Percentiles rank a stretch among this genome's conserved stretches.
phyloP scores from a whole-genome alignment of 2,329 filamentous ascomycete genomes.

The Triangularia setosa region DNA sequence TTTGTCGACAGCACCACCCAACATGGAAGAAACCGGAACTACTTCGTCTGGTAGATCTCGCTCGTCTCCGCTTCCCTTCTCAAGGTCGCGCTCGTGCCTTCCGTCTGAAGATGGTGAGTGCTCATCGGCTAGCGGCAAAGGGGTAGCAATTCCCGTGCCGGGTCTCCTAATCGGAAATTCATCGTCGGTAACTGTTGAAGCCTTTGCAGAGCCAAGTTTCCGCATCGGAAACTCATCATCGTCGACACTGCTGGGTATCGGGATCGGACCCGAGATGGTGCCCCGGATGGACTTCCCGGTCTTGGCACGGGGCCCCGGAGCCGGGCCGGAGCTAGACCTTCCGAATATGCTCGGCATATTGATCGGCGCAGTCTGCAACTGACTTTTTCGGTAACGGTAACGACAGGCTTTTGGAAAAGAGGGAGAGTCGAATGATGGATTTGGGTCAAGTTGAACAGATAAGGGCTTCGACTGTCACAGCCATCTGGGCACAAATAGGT shows the following conservation, averaged over 20 bases:
- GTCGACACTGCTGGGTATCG: conserved; percentile 45
- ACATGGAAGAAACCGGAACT: background rate
- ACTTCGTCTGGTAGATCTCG: background rate
- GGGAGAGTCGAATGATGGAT: conserved; percentile 3
- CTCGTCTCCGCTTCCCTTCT: conserved; percentile 8
- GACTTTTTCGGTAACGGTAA: conserved; percentile 3
- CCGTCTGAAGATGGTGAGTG: conserved; percentile 14
- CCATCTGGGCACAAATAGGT: conserved; percentile 27
- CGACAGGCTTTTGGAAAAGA: conserved; percentile 12
- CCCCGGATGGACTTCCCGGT: conserved; percentile 50
- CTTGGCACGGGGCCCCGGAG: conserved; percentile 33
- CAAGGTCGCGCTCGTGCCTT: conserved; percentile 1
- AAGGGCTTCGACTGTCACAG: conserved; percentile 21
- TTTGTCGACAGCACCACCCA: background rate
- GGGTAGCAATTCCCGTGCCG: conserved; percentile 34
- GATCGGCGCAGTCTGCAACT: conserved; percentile 3
- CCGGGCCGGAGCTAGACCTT: conserved; percentile 41
- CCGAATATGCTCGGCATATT: conserved; percentile 42
- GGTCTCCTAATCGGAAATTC: conserved; percentile 27
- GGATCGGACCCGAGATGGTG: conserved; percentile 59
- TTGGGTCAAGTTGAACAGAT: conserved; percentile 17
- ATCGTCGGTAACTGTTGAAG: conserved; percentile 33
- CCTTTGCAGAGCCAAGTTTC: conserved; percentile 38
- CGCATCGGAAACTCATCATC: conserved; percentile 54
- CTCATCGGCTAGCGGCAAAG: conserved; percentile 26